These are phyloP conservation scores for Pinus tabuliformis DNA, from an alignment of 75 land plant genomes.

Conservation along the genomic window DNA sequence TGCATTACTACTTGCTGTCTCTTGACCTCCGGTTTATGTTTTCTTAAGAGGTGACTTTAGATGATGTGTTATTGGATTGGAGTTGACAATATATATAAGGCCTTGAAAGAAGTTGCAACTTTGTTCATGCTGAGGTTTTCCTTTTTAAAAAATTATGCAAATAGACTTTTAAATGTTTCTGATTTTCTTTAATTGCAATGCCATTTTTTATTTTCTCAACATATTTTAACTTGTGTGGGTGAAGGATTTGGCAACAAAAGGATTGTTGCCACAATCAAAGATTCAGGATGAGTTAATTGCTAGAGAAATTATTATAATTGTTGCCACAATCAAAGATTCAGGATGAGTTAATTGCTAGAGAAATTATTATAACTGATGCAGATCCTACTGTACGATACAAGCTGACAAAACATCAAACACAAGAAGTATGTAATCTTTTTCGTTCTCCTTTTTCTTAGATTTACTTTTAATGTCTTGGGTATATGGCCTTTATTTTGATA, in stretches of 20 bases:
- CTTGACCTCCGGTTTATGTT: neutral
- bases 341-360: constrained; percentile 89
- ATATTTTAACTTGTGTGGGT: constrained; percentile 7
- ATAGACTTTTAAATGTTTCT: too few relatives aligned
- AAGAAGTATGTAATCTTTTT: constrained; percentile 46
- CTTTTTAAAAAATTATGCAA: too few relatives aligned
- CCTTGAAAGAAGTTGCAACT: neutral
- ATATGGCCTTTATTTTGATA: neutral
- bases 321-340: constrained; percentile 63
- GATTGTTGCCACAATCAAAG: too few relatives aligned
- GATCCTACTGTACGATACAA: constrained; percentile 88
- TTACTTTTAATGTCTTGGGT: neutral
- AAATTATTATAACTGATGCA: constrained; percentile 93
- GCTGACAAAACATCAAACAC: constrained; percentile 90
- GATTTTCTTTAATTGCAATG: neutral
- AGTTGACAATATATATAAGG: neutral
- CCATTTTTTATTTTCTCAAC: neutral
- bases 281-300: too few relatives aligned
- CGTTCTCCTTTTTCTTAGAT: neutral
- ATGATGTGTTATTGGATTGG: neutral
- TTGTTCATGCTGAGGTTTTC: neutral
- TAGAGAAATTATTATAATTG: too few relatives aligned
- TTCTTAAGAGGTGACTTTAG: neutral
- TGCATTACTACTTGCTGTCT: too few relatives aligned
- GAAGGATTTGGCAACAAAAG: constrained; percentile 40